Evolutionary conservation across 2,329 filamentous ascomycete species (phyloP).

Genomic region (Canariomyces notabilis): DNA sequence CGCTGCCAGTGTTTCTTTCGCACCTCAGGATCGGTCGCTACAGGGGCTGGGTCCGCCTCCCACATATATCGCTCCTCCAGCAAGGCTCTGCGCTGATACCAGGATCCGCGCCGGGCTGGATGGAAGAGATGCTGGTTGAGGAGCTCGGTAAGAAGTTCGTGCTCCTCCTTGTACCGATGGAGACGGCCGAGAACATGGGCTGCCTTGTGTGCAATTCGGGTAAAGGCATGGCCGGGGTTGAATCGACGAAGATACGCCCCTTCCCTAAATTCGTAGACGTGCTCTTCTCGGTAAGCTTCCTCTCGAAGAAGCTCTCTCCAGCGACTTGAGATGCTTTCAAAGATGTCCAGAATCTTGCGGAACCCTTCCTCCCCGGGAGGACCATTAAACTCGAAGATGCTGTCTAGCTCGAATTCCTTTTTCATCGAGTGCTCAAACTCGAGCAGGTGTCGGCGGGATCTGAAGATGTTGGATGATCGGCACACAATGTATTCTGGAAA

Average conservation of each 20-base stretch:
- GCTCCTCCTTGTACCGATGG: slow-evolving; percentile 74
- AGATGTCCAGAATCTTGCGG: slow-evolving; percentile 63
- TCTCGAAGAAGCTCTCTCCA: slow-evolving; percentile 71
- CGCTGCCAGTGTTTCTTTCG: slow-evolving; percentile 81
- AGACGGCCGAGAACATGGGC: slow-evolving; percentile 72
- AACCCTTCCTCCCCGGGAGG: slow-evolving; percentile 61
- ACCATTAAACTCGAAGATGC: slow-evolving; percentile 73
- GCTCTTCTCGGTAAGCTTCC: slow-evolving; percentile 72
- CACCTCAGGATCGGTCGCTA: slow-evolving; percentile 35
- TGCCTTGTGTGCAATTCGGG: slow-evolving; percentile 85
- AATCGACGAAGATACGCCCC: slow-evolving; percentile 85
- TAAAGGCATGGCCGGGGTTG: slow-evolving; percentile 89
- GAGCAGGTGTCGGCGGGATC: slow-evolving; percentile 66
- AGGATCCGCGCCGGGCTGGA: slow-evolving; percentile 73
- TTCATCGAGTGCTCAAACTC: slow-evolving; percentile 87
- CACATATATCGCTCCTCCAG: slow-evolving; percentile 95
- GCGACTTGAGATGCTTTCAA: slow-evolving; percentile 70
- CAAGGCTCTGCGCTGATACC: slow-evolving; percentile 94
- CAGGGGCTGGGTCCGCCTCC: slow-evolving; percentile 44
- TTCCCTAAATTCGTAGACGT: slow-evolving; percentile 74
- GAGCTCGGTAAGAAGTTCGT: slow-evolving; percentile 68
- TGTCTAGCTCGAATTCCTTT: slow-evolving; percentile 76
- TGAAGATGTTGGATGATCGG: slow-evolving; percentile 82
- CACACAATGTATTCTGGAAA: slow-evolving; percentile 90
- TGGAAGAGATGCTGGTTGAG: slow-evolving; percentile 81